Base-by-base conservation (phyloP, 2,329 filamentous ascomycete species). In the Balansia obtecta region DNA sequence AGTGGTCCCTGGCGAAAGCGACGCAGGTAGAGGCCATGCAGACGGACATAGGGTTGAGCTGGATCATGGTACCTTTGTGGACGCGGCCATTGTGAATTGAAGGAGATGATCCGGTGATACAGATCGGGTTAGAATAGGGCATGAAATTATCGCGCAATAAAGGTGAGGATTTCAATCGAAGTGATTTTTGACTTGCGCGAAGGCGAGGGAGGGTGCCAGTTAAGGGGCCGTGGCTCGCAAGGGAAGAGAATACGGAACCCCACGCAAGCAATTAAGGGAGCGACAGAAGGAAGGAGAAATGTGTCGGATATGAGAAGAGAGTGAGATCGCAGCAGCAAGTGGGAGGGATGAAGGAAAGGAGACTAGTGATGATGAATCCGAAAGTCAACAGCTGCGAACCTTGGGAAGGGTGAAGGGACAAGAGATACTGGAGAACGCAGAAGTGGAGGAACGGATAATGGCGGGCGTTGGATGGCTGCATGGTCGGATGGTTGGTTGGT, bases 41-140 rank as follows among this genome's bases (percentile, higher is more conserved):
- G 8, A 27, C 13, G 7, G 48, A 41, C 34, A 38, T 32, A 38
- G 38, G 34, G 34, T 11, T 13, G 15, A n/a, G 32, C 33, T 45
- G 4, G 16, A 37, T 44, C 32, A 46, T 38, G 57, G 48, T 61
- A 66, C 65, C 63, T 67, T 66, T 54, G 63, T 65, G 54, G 63
- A 62, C 51, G 65, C 52, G 53, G 65, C 64, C 65, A 66, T 66
- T 62, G 59, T 61, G 50, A 45, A 41, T 50, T 38, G 37, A 41
- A 33, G 41, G 13, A 37, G 30, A 45, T 37, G 10, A 30, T 40
- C 27, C 45, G 30, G 45, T 12, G 43, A 53, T 45, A 34, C 32
- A 43, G 27, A 41, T 44, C 27, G 30, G 27, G 27, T 46, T 11
- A 38, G 22, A 12, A 44, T 38, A 37, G 34, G 33, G 42, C 51